A percentile compares a stretch with the other conserved stretches of the same genome.
phyloP scores from a whole-genome alignment of 192 early-diverging fungal genomes.

The Pilaira anomala region DNA sequence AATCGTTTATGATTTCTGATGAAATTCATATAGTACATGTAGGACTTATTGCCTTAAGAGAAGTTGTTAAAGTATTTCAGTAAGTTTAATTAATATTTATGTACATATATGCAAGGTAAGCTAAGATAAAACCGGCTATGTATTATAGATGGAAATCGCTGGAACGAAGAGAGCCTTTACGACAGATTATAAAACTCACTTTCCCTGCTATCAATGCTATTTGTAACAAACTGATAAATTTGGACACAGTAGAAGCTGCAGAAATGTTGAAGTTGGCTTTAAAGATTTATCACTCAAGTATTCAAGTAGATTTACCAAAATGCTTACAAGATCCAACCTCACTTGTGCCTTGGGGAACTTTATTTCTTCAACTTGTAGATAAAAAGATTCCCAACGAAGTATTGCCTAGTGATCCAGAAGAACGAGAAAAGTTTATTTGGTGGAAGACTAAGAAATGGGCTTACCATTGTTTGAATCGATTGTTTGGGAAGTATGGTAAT shows the following conservation, averaged over 20 bases:
- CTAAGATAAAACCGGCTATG: neutral
- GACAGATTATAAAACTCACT: slow-evolving; percentile 66
- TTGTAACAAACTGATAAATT: slow-evolving; percentile 56
- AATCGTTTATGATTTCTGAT: slow-evolving; percentile 58
- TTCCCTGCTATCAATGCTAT: slow-evolving; percentile 79
- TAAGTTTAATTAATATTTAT: slow-evolving; percentile 34
- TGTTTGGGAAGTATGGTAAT: slow-evolving; percentile 73
- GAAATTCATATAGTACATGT: slow-evolving; percentile 66
- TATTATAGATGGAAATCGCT: slow-evolving; percentile 54
- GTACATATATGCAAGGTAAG: neutral
- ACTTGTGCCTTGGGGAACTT: slow-evolving; percentile 86
- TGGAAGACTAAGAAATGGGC: slow-evolving; percentile 98
- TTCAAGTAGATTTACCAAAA: slow-evolving; percentile 60
- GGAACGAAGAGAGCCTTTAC: slow-evolving; percentile 62
- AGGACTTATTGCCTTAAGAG: slow-evolving; percentile 73
- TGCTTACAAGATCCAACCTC: slow-evolving; percentile 63
- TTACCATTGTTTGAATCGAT: slow-evolving; percentile 79
- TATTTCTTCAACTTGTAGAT: slow-evolving; percentile 77
- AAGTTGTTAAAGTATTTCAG: slow-evolving; percentile 77
- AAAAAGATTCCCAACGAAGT: slow-evolving; percentile 51
- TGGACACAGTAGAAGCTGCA: slow-evolving; percentile 68
- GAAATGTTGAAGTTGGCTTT: slow-evolving; percentile 81
- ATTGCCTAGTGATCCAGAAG: slow-evolving; percentile 53
- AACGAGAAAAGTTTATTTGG: slow-evolving; percentile 74
- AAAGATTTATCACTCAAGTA: slow-evolving; percentile 76